Conservation (phyloP, 805 yeast species). For the Metschnikowia aberdeeniae region DNA sequence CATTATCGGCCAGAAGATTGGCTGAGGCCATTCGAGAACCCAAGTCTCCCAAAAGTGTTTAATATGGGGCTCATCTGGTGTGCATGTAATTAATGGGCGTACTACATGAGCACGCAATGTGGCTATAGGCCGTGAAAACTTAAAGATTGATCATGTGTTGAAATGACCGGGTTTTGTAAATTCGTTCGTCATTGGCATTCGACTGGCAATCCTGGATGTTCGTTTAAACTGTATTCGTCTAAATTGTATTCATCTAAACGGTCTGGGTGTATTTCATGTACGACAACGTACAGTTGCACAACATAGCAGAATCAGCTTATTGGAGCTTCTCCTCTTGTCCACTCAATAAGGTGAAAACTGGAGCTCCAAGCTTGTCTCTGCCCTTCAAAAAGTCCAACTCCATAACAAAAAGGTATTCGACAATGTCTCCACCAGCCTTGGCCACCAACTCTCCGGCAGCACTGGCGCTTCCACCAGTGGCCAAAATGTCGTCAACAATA, state of each 20-base stretch:
- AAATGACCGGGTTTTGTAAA: no score
- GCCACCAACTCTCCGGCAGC: slow-evolving; percentile 86
- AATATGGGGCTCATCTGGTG: no score
- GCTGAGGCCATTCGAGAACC: no score
- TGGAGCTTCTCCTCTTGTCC: slow-evolving; percentile 63
- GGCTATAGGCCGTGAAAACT: no score
- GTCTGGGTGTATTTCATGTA: neutral
- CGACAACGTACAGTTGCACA: no score
- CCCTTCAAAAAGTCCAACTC: slow-evolving; percentile 95
- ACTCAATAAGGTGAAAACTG: slow-evolving; percentile 81
- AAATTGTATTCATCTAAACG: neutral
- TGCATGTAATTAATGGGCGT: no score
- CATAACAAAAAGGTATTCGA: slow-evolving; percentile 85
- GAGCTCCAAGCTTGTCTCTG: slow-evolving; percentile 78
- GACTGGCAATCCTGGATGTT: no score
- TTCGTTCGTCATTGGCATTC: no score
- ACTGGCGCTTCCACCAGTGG: slow-evolving; percentile 95
- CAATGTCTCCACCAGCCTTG: slow-evolving; percentile 62
- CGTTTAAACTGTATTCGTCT: neutral
- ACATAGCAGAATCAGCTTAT: neutral
- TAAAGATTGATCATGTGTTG: no score
- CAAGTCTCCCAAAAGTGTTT: no score
- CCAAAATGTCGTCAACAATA: slow-evolving; percentile 93
- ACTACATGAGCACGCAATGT: no score
- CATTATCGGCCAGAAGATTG: no score